Evolutionary conservation across 2,329 filamentous ascomycete genomes (phyloP), one percentile per base, ranked within the genome.

Genomic region (Dactylella cylindrospora): DNA sequence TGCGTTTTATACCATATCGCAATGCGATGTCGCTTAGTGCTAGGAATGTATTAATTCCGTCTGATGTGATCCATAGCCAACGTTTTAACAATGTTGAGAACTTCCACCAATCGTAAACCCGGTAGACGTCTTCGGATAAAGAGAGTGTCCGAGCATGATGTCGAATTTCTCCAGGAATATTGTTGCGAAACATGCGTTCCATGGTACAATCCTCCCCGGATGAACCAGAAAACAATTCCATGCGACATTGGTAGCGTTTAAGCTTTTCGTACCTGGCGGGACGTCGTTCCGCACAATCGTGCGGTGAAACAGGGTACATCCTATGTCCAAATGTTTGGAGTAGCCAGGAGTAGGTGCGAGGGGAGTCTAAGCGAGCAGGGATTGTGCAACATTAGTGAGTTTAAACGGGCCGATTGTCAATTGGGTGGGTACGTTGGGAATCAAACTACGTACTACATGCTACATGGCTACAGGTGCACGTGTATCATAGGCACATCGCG

Each of bases 61-160:
- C 17, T 10, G 15, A 23, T 13, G 12, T n/a, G 8, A 33, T 23
- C 41, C 33, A 25, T 45, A 22, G 17, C 17, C 31, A 35, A 39
- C 28, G 43, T 28, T 40, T n/a, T 15, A 35, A 22, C 28, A 28
- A 33, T n/a, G 13, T 2, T 3, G n/a, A 52, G 23, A 47, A 57
- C 35, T 57, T 57, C 52, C 52, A 57, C 52, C 52, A 57, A 57
- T 57, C n/a, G n/a, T n/a, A n/a, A n/a, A n/a, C n/a, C n/a, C n/a
- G n/a, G n/a, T n/a, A n/a, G 13, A 28, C 13, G 28, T 33, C 7
- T 23, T n/a, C 25, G 5, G 13, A 32, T 45, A 10, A 15, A 9
- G 12, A 5, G 15, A 23, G 23, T 40, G 3, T 23, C n/a, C 5
- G 28, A 19, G 29, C 28, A 19, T 13, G 5, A 23, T n/a, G 5